phyloP scores from a whole-genome alignment of 345 rosid species.

The Sisymbrium irio region DNA sequence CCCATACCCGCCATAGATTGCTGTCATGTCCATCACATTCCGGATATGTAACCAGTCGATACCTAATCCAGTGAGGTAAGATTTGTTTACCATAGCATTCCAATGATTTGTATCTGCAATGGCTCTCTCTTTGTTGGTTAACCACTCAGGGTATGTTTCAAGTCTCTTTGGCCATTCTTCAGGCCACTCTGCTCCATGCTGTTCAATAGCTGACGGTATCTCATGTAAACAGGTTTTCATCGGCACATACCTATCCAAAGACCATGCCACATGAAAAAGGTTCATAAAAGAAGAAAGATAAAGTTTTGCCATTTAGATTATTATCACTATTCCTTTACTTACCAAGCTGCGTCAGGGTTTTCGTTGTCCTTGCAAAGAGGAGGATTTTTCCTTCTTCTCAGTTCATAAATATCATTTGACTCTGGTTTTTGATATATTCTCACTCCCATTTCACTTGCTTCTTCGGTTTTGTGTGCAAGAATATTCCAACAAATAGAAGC shows the following conservation, averaged over 20 bases:
- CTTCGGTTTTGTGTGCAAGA: slow-evolving; percentile 90
- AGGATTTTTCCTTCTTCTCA: slow-evolving; percentile 78
- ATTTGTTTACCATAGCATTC: slow-evolving; percentile 73
- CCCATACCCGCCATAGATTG: slow-evolving; percentile 91
- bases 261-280: background rate
- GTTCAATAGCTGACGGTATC: slow-evolving; percentile 81
- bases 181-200: slow-evolving; percentile 97
- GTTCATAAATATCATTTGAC: slow-evolving; percentile 71
- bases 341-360: slow-evolving; percentile 97
- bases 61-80: slow-evolving; percentile 81
- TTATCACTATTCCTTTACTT: slow-evolving; percentile 28
- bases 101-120: slow-evolving; percentile 64
- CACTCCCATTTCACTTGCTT: slow-evolving; percentile 81
- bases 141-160: slow-evolving; percentile 94
- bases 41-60: slow-evolving; percentile 81
- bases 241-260: slow-evolving; percentile 63
- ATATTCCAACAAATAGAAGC: slow-evolving; percentile 95
- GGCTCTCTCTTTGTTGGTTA: slow-evolving; percentile 59
- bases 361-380: slow-evolving; percentile 86
- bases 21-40: slow-evolving; percentile 95
- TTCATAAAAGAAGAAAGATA: background rate
- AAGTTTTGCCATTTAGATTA: background rate
- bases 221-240: slow-evolving; percentile 73
- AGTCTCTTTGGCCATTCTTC: slow-evolving; percentile 97
- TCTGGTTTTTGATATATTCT: slow-evolving; percentile 94